Evolutionary conservation across 257 asterid genomes (phyloP).

Genomic region (Scutellaria barbata): DNA sequence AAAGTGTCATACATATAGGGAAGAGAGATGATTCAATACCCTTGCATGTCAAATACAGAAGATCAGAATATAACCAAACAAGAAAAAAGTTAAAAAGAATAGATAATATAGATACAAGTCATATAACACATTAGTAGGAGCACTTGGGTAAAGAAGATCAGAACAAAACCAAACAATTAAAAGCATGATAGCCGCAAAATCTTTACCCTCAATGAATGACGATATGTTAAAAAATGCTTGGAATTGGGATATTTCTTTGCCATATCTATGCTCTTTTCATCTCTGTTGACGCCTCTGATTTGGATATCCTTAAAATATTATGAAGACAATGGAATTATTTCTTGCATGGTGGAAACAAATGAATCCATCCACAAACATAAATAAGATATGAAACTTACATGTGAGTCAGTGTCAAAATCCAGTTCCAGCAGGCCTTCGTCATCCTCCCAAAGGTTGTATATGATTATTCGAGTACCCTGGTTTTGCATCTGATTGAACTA

Average conservation of each 20-base stretch:
- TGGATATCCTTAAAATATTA: slow-evolving; percentile 75
- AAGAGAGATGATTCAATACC: background rate
- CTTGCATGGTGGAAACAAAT: slow-evolving; percentile 27
- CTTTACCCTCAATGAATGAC: slow-evolving; percentile 89
- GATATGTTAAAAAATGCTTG: slow-evolving; percentile 89
- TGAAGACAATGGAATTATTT: slow-evolving; percentile 15
- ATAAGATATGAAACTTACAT: slow-evolving; percentile 48
- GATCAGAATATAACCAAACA: slow-evolving; percentile 1
- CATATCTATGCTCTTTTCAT: slow-evolving; percentile 84
- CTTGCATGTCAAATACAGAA: background rate
- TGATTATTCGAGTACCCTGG: slow-evolving; percentile 81
- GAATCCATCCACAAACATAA: slow-evolving; percentile 20
- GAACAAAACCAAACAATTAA: slow-evolving; percentile 5
- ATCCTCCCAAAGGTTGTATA: slow-evolving; percentile 98
- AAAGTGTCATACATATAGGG: background rate
- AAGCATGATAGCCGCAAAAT: slow-evolving; percentile 26
- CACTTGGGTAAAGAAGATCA: slow-evolving; percentile 9
- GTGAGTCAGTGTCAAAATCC: slow-evolving; percentile 84
- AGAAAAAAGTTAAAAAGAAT: background rate
- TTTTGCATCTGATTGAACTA: slow-evolving; percentile 79
- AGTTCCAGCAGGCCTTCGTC: slow-evolving; percentile 87
- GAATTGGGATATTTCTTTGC: slow-evolving; percentile 86
- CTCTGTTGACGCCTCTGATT: slow-evolving; percentile 97
- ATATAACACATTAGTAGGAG: background rate
- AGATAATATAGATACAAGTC: background rate